These are phyloP conservation scores for Pascua sp. DNA, from an alignment of 1,284 basidiomycete species.

Conservation along the genomic window DNA sequence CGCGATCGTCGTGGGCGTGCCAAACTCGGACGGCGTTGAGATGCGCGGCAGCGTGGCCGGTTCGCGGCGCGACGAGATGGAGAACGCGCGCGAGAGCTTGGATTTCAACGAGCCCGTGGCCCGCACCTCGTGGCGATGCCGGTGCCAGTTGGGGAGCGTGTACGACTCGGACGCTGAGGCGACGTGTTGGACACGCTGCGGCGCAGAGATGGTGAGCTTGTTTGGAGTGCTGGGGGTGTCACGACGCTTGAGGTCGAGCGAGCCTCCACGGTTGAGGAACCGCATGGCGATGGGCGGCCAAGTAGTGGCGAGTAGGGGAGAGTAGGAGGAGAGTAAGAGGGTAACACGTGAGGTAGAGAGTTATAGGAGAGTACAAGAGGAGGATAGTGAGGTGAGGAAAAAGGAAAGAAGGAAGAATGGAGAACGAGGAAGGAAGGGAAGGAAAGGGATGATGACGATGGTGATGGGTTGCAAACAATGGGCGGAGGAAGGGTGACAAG, in stretches of 20 bases:
- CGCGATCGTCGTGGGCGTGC: no score
- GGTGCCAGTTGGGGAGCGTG: not conserved
- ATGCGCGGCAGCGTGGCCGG: no score
- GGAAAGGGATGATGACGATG: not conserved
- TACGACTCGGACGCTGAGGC: not conserved
- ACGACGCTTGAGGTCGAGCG: not conserved
- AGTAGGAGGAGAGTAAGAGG: not conserved
- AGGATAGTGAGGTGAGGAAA: not conserved
- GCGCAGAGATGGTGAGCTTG: not conserved
- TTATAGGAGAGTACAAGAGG: not conserved
- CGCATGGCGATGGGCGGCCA: not conserved
- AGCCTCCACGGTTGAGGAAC: not conserved
- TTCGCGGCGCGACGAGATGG: not conserved
- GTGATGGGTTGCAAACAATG: not conserved
- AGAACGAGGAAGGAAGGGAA: not conserved
- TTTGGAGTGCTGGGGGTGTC: not conserved
- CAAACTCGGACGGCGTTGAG: no score
- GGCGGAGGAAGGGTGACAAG: no score
- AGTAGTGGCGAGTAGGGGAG: not conserved
- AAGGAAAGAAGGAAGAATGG: not conserved
- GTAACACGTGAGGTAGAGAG: not conserved
- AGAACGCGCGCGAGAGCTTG: constrained; percentile 10
- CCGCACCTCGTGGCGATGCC: not conserved
- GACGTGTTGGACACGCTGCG: not conserved
- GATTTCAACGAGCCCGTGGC: not conserved